phyloP scores from a whole-genome alignment of 805 yeast species.

The Wickerhamiella alocasiicola region DNA sequence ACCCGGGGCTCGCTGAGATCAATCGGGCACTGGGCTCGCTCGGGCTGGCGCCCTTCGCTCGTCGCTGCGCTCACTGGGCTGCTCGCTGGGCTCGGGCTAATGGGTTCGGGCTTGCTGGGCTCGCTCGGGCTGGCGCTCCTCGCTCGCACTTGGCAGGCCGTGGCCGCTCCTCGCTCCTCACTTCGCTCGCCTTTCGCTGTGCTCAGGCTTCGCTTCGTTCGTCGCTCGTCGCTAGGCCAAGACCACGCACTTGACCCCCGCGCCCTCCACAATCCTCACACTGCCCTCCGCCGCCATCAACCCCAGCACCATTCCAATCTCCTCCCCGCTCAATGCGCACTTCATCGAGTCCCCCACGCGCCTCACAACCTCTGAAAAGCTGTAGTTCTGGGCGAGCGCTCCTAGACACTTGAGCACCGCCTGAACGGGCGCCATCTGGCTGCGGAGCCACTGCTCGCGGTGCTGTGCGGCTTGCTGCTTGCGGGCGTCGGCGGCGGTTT shows the following conservation, averaged over 20 bases:
- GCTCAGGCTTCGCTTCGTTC: too few species aligned
- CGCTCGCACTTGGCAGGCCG: too few species aligned
- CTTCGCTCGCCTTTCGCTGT: too few species aligned
- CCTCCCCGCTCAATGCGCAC: constrained; percentile 1
- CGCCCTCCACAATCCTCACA: constrained; percentile 1
- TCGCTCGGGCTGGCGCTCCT: too few species aligned
- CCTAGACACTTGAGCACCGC: constrained; percentile 1
- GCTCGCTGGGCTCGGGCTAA: too few species aligned
- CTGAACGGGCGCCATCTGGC: constrained; percentile 4
- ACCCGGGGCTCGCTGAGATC: too few species aligned
- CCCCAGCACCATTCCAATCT: not conserved
- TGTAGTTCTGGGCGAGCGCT: not conserved
- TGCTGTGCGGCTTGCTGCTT: not conserved
- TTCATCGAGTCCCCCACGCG: constrained; percentile 1
- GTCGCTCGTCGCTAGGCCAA: too few species aligned
- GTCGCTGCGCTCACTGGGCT: too few species aligned
- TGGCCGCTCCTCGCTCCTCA: too few species aligned
- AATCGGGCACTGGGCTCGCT: too few species aligned
- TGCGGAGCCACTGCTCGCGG: not conserved
- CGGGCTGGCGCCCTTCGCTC: too few species aligned
- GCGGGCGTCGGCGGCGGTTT: not conserved
- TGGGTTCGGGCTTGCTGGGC: too few species aligned
- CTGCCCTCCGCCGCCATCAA: not conserved
- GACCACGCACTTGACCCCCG: constrained; percentile 1
- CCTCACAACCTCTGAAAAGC: constrained; percentile 5